A percentile compares a stretch with the other conserved stretches of the same genome.
Evolutionary conservation across 257 asterid genomes (phyloP).

Genomic region (Prunella vulgaris): DNA sequence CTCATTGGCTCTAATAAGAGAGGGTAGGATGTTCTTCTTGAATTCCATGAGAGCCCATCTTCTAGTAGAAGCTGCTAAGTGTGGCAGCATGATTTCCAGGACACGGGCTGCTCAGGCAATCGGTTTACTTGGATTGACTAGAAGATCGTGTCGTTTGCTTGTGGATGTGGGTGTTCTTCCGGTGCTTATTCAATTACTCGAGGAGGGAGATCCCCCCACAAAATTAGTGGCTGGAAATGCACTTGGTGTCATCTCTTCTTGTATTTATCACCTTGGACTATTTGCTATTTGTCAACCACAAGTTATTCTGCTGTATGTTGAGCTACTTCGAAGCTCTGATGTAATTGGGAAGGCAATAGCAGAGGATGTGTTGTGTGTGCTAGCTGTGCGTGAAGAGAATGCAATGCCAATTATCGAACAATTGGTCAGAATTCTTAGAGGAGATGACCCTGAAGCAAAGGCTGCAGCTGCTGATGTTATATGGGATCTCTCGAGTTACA

Average conservation of each 20-base stretch:
- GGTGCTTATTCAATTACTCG: conserved; percentile 39
- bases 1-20: conserved; percentile 51
- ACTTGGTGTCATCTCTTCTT: conserved; percentile 56
- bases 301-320: conserved; percentile 39
- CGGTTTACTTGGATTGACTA: conserved; percentile 51
- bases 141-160: conserved; percentile 37
- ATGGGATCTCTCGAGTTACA: conserved; percentile 44
- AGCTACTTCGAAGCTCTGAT: conserved; percentile 42
- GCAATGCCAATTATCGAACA: conserved; percentile 40
- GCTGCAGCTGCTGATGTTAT: conserved; percentile 55
- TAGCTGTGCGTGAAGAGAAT: conserved; percentile 47
- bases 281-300: conserved; percentile 46
- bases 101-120: conserved; percentile 66
- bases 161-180: conserved; percentile 39
- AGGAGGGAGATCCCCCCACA: conserved; percentile 34
- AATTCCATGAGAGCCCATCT: conserved; percentile 28
- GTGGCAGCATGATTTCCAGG: conserved; percentile 54
- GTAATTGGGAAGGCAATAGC: conserved; percentile 47
- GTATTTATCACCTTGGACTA: conserved; percentile 40
- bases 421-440: conserved; percentile 44
- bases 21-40: conserved; percentile 47
- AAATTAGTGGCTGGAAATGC: conserved; percentile 56
- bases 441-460: conserved; percentile 34
- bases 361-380: conserved; percentile 51
- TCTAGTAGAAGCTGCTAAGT: conserved; percentile 50